These are phyloP conservation scores for Ustilago tritici DNA, from an alignment of 1,284 basidiomycete species.

Conservation along the genomic window DNA sequence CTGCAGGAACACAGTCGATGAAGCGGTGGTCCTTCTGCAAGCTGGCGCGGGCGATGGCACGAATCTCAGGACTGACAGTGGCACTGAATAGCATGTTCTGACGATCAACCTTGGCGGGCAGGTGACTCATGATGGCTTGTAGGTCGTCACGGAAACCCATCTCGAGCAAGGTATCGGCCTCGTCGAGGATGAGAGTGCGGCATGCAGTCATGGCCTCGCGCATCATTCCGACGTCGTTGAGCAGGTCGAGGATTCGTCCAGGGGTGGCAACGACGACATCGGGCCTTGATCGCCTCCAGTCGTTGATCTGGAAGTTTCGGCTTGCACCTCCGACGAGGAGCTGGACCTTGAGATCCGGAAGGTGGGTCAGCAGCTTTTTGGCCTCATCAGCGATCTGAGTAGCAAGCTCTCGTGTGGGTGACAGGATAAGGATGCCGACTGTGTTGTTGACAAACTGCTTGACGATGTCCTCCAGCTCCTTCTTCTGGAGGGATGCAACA, in stretches of 20 bases:
- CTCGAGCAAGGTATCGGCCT: slow-evolving; percentile 93
- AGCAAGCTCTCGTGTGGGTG: slow-evolving; percentile 93
- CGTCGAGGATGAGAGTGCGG: slow-evolving; percentile 88
- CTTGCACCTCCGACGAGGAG: slow-evolving; percentile 85
- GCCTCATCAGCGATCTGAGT: slow-evolving; percentile 93
- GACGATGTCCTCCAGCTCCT: slow-evolving; percentile 34
- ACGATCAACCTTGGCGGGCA: slow-evolving; percentile 79
- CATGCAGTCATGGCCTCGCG: slow-evolving; percentile 66
- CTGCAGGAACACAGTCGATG: slow-evolving; percentile 75
- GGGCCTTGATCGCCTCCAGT: slow-evolving; percentile 77
- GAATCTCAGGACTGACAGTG: slow-evolving; percentile 74
- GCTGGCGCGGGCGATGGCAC: slow-evolving; percentile 73
- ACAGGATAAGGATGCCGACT: slow-evolving; percentile 86
- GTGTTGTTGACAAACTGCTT: slow-evolving; percentile 61
- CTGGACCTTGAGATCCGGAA: slow-evolving; percentile 73
- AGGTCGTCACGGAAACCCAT: slow-evolving; percentile 96
- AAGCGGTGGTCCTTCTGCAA: slow-evolving; percentile 76
- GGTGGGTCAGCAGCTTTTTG: slow-evolving; percentile 77
- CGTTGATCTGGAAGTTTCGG: slow-evolving; percentile 77
- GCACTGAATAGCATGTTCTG: slow-evolving; percentile 98
- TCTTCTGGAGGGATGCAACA: slow-evolving; percentile 49
- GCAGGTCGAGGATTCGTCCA: slow-evolving; percentile 85
- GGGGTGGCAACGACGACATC: slow-evolving; percentile 95
- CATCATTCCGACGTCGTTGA: slow-evolving; percentile 71
- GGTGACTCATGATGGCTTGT: slow-evolving; percentile 77